These are phyloP conservation scores for Cyphellophora europaea DNA, from an alignment of 2,329 filamentous ascomycete genomes.

Conservation along the genomic window DNA sequence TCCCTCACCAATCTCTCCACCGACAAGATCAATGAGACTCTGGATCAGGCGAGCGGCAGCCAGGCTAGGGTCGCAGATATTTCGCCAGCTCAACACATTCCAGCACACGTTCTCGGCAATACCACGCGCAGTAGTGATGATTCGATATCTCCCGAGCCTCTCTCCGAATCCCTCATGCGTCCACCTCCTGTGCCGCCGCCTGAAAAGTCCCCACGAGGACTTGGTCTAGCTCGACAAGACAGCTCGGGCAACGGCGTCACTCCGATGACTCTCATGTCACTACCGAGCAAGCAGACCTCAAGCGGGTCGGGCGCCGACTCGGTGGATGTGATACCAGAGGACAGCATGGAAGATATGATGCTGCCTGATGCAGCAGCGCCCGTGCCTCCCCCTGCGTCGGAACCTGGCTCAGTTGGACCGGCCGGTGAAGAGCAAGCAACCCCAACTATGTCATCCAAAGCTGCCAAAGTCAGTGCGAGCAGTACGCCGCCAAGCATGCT, in stretches of 20 bases:
- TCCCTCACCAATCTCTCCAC: slow-evolving; percentile 18
- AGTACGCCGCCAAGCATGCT: slow-evolving; percentile 22
- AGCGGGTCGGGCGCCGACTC: slow-evolving; percentile 24
- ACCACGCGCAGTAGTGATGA: slow-evolving; percentile 27
- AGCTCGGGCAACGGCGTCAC: slow-evolving; percentile 56
- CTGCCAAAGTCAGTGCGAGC: slow-evolving; percentile 53
- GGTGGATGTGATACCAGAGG: slow-evolving; percentile 38
- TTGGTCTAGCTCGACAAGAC: slow-evolving; percentile 18
- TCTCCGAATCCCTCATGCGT: slow-evolving; percentile 42
- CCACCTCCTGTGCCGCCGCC: slow-evolving; percentile 36
- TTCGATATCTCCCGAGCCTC: slow-evolving; percentile 39
- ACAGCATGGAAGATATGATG: slow-evolving; percentile 55
- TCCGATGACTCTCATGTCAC: slow-evolving; percentile 78
- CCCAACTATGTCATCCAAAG: slow-evolving; percentile 53
- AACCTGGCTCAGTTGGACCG: slow-evolving; percentile 3
- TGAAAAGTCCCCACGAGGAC: slow-evolving; percentile 28
- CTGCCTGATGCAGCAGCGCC: slow-evolving; percentile 63
- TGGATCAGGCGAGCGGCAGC: slow-evolving; percentile 25
- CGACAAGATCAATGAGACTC: slow-evolving; percentile 24
- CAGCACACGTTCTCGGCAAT: slow-evolving; percentile 17
- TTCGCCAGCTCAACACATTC: slow-evolving; percentile 10
- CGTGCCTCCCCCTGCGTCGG: slow-evolving; percentile 28
- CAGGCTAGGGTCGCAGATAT: no score
- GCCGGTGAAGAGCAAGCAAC: slow-evolving; percentile 40
- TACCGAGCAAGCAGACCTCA: slow-evolving; percentile 40